Evolutionary conservation across 2,329 filamentous ascomycete genomes (phyloP).

Genomic region (Penicillium aurantiogriseum): DNA sequence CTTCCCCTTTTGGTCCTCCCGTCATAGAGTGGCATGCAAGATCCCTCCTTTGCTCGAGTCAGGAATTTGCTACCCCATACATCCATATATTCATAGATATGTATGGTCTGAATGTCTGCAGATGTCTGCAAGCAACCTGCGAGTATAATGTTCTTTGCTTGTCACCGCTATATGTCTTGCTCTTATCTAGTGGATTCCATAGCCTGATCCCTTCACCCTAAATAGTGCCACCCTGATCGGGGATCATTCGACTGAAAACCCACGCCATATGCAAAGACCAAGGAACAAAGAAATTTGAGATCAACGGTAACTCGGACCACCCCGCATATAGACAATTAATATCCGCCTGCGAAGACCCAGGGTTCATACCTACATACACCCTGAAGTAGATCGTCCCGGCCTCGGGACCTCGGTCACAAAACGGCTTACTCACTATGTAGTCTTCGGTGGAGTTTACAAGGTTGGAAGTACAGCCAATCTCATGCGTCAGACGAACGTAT

Average conservation of each 20-base stretch:
- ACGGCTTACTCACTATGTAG: neutral
- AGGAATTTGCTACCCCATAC: neutral
- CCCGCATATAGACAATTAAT: neutral
- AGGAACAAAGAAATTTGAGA: neutral
- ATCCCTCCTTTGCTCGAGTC: neutral
- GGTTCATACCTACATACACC: neutral
- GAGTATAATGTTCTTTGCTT: neutral
- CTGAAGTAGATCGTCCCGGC: neutral
- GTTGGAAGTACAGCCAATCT: neutral
- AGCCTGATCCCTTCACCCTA: neutral
- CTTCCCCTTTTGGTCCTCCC: constrained; percentile 22
- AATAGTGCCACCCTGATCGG: neutral
- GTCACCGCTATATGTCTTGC: constrained; percentile 8
- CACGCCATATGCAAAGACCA: neutral
- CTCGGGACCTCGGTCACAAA: neutral
- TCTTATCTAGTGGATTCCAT: neutral
- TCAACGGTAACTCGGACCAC: neutral
- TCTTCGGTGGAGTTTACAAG: neutral
- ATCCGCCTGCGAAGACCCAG: neutral
- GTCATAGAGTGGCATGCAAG: constrained; percentile 6
- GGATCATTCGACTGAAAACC: neutral
- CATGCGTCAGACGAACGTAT: neutral
- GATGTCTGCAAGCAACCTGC: neutral
- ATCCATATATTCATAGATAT: neutral
- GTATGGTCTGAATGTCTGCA: neutral